Conservation (phyloP, 2,329 filamentous ascomycete species). For the Penicillium sp. region DNA sequence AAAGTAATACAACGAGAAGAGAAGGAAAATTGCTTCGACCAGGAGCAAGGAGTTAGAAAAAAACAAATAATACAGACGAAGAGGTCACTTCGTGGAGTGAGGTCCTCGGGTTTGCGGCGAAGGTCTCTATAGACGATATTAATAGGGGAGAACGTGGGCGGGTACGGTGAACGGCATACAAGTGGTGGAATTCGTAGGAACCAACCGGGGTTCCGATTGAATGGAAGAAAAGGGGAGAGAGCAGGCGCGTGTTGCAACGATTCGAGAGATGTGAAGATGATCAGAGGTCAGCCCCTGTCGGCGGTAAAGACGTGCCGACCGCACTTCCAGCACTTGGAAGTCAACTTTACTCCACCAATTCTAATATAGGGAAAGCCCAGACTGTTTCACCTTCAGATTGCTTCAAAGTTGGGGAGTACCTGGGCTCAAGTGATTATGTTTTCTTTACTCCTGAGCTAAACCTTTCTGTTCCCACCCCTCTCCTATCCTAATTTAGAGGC, state of each 20-base stretch:
- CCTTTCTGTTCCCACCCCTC: background rate
- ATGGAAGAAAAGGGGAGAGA: slow-evolving; percentile 12
- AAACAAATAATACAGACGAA: slow-evolving; percentile 8
- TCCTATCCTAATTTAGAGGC: background rate
- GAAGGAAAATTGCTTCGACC: slow-evolving; percentile 12
- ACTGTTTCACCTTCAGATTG: background rate
- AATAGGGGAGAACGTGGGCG: slow-evolving; percentile 10
- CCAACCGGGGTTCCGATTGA: slow-evolving; percentile 25
- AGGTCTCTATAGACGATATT: slow-evolving; percentile 1
- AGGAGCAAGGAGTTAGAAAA: slow-evolving; percentile 7
- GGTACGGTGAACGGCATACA: background rate
- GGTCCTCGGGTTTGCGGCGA: background rate
- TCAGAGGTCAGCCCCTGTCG: slow-evolving; percentile 18
- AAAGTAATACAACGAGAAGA: background rate
- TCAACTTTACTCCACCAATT: slow-evolving; percentile 1
- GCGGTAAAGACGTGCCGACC: slow-evolving; percentile 26
- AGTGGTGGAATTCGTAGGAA: slow-evolving; percentile 14
- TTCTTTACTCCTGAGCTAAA: background rate
- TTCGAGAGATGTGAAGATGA: slow-evolving; percentile 14
- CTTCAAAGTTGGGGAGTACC: background rate
- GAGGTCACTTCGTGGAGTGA: slow-evolving; percentile 1
- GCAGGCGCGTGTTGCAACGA: background rate
- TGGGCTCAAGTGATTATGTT: background rate
- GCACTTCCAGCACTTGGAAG: background rate
- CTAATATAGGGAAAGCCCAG: background rate